phyloP scores from a whole-genome alignment of 768 basidiomycete species.

The Leucocoprinus leucothites region DNA sequence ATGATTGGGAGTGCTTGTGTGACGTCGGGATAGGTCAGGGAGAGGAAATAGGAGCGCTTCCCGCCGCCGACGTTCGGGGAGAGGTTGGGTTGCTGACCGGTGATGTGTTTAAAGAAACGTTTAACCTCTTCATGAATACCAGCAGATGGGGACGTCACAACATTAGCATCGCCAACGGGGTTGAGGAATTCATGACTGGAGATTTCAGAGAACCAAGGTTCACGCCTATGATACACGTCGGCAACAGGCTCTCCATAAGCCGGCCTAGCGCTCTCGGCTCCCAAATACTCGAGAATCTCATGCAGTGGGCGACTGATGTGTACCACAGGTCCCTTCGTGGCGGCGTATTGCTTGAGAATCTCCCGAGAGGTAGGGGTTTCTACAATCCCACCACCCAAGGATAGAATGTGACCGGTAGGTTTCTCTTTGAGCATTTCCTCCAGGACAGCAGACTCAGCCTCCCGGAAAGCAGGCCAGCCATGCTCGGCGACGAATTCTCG shows the following conservation, averaged over 20 bases:
- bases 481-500: constrained; percentile 75
- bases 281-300: constrained; percentile 80
- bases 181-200: constrained; percentile 84
- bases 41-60: constrained; percentile 86
- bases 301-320: constrained; percentile 78
- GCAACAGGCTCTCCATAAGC: constrained; percentile 84
- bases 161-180: constrained; percentile 40
- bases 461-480: constrained; percentile 91
- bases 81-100: constrained; percentile 66
- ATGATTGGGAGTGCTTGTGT: constrained; percentile 64
- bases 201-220: constrained; percentile 85
- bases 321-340: constrained; percentile 68
- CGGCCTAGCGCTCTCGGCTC: constrained; percentile 73
- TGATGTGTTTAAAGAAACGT: constrained; percentile 89
- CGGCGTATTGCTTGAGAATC: constrained; percentile 63
- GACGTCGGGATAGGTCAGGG: constrained; percentile 89
- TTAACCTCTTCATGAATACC: constrained; percentile 59
- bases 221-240: constrained; percentile 81
- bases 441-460: constrained; percentile 69
- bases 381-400: constrained; percentile 92
- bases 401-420: constrained; percentile 68
- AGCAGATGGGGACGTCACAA: constrained; percentile 20
- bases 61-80: constrained; percentile 49
- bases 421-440: constrained; percentile 61
- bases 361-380: constrained; percentile 78